phyloP scores from a whole-genome alignment of 2,329 filamentous ascomycete genomes.

The Hirsutella rhossiliensis region DNA sequence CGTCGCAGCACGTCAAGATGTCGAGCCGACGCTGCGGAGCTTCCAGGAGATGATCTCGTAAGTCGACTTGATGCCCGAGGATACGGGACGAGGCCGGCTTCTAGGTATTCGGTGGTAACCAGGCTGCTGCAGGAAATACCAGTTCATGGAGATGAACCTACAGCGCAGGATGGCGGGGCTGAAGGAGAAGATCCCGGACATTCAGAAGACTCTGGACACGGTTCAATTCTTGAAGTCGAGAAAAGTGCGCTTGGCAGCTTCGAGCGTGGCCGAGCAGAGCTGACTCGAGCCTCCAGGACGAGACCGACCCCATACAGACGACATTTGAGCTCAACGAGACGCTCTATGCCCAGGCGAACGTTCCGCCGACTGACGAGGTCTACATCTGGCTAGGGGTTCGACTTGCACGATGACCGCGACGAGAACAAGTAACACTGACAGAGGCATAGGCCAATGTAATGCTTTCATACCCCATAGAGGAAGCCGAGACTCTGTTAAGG shows the following conservation, averaged over 20 bases:
- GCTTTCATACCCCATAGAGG: slow-evolving; percentile 83
- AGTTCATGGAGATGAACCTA: slow-evolving; percentile 97
- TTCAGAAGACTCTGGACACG: slow-evolving; percentile 88
- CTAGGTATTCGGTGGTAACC: slow-evolving; percentile 2
- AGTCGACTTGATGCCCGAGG: slow-evolving; percentile 16
- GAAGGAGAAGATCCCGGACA: slow-evolving; percentile 93
- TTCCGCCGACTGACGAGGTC: slow-evolving; percentile 78
- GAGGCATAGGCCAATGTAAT: slow-evolving; percentile 75
- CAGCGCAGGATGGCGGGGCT: slow-evolving; percentile 71
- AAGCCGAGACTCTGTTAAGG: slow-evolving; percentile 68
- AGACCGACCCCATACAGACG: slow-evolving; percentile 66
- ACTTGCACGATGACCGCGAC: neutral
- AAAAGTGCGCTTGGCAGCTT: slow-evolving; percentile 38
- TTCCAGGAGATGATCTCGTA: slow-evolving; percentile 94
- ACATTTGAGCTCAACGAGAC: slow-evolving; percentile 97
- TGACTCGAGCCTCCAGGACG: slow-evolving; percentile 21
- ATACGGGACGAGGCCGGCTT: neutral
- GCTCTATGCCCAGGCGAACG: slow-evolving; percentile 75
- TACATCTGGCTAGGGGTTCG: slow-evolving; percentile 88
- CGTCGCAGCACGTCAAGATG: slow-evolving; percentile 64
- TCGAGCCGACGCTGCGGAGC: slow-evolving; percentile 67
- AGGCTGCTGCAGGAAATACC: slow-evolving; percentile 65
- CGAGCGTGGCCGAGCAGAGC: neutral
- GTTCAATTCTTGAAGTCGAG: slow-evolving; percentile 73
- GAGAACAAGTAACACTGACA: slow-evolving; percentile 1